A percentile compares a stretch with the other conserved stretches of the same genome.
Conservation (phyloP, 371 early-diverging fungal species). For the Zychaea mexicana region DNA sequence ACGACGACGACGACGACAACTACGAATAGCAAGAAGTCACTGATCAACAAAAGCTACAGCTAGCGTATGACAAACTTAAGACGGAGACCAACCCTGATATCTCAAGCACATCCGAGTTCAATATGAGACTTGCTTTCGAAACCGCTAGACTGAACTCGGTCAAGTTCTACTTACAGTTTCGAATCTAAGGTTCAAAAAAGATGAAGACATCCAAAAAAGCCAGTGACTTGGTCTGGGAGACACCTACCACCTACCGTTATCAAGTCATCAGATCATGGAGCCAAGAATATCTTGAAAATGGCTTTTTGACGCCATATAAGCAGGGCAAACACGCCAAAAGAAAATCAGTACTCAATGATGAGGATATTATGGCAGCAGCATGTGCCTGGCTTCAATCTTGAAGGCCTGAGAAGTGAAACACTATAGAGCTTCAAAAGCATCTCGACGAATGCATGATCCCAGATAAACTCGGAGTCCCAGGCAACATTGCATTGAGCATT, state of each 20-base stretch:
- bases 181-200: no score
- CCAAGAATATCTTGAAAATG: conserved; percentile 5
- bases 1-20: no score
- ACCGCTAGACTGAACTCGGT: no score
- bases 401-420: background rate
- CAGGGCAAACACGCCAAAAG: conserved; percentile 7
- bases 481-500: background rate
- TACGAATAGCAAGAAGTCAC: no score
- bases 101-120: no score
- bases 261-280: background rate
- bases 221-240: no score
- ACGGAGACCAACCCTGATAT: no score
- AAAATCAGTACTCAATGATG: conserved; percentile 1
- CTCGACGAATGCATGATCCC: background rate
- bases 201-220: no score
- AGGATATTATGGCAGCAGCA: background rate
- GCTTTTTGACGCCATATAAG: background rate
- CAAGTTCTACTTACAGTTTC: no score
- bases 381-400: background rate
- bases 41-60: no score
- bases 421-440: background rate
- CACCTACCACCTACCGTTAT: background rate
- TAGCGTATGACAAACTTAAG: no score
- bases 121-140: no score
- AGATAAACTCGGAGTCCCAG: background rate